Conservation (phyloP, 73 alveolate genomes). For the Paraurostyla sp. region DNA sequence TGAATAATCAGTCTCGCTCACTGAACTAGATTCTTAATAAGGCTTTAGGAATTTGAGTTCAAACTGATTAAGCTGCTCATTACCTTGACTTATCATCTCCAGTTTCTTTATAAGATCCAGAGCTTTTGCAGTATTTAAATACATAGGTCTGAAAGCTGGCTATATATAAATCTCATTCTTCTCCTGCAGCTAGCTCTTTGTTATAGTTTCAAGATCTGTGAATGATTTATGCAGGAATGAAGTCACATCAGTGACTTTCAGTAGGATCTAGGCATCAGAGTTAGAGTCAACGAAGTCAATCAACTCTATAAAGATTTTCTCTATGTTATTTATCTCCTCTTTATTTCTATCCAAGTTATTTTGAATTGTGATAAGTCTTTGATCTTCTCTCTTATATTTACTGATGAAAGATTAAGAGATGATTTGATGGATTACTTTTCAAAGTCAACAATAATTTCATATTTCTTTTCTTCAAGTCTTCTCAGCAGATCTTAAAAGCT, state of each 20-base stretch:
- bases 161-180: constrained; percentile 16
- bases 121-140: constrained; percentile 11
- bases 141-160: constrained; percentile 48
- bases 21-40: too few species aligned
- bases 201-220: constrained; percentile 41
- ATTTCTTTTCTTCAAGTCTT: constrained; percentile 67
- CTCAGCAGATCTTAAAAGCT: constrained; percentile 54
- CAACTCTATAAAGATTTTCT: constrained; percentile 48
- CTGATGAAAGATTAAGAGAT: background rate
- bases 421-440: constrained; percentile 35
- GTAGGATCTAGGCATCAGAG: constrained; percentile 55
- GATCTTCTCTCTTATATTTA: constrained; percentile 50
- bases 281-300: constrained; percentile 49
- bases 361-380: constrained; percentile 1
- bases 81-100: constrained; percentile 20
- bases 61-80: constrained; percentile 39
- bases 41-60: constrained; percentile 53
- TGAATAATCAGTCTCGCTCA: too few species aligned
- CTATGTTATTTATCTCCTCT: constrained; percentile 37
- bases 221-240: constrained; percentile 59
- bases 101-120: constrained; percentile 14
- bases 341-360: background rate
- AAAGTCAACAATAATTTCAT: constrained; percentile 47
- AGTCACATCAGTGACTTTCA: constrained; percentile 31
- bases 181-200: background rate